phyloP scores from a whole-genome alignment of 2,329 filamentous ascomycete genomes.

The Tolypocladium amazonense region DNA sequence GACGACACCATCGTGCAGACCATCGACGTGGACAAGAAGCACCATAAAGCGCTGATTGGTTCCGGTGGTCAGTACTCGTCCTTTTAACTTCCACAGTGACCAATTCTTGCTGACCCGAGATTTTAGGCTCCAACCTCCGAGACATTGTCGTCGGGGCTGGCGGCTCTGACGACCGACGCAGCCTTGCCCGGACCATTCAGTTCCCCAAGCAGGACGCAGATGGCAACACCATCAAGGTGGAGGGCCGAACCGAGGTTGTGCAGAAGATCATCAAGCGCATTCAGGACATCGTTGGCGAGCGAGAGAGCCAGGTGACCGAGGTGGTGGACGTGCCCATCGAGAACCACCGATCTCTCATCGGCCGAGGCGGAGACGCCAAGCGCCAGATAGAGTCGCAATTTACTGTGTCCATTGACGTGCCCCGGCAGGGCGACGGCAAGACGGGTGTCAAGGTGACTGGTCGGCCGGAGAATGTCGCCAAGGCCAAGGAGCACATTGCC shows the following conservation, averaged over 20 bases:
- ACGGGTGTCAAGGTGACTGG: slow-evolving; percentile 83
- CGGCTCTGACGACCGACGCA: slow-evolving; percentile 75
- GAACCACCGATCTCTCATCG: slow-evolving; percentile 86
- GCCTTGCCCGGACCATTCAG: slow-evolving; percentile 80
- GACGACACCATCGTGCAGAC: slow-evolving; percentile 81
- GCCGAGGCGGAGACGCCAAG: slow-evolving; percentile 80
- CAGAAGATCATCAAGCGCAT: slow-evolving; percentile 82
- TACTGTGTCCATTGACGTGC: slow-evolving; percentile 79
- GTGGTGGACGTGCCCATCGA: slow-evolving; percentile 73
- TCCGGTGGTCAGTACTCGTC: slow-evolving; percentile 60
- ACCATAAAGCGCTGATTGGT: slow-evolving; percentile 85
- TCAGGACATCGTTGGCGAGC: slow-evolving; percentile 68
- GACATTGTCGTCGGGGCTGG: slow-evolving; percentile 81
- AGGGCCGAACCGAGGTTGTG: slow-evolving; percentile 74
- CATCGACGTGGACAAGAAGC: slow-evolving; percentile 86
- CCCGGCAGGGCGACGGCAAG: slow-evolving; percentile 74
- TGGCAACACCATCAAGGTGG: slow-evolving; percentile 75
- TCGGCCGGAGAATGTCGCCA: slow-evolving; percentile 64
- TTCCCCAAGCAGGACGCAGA: slow-evolving; percentile 85
- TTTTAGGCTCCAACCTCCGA: slow-evolving; percentile 69
- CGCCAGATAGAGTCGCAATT: slow-evolving; percentile 79
- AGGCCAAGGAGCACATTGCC: slow-evolving; percentile 77
- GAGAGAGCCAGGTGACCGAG: slow-evolving; percentile 72
- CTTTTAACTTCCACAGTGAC: background rate
- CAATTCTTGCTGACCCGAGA: slow-evolving; percentile 3